phyloP scores from a whole-genome alignment of 495 filamentous ascomycete species.

The Lasiosphaeria hispida region DNA sequence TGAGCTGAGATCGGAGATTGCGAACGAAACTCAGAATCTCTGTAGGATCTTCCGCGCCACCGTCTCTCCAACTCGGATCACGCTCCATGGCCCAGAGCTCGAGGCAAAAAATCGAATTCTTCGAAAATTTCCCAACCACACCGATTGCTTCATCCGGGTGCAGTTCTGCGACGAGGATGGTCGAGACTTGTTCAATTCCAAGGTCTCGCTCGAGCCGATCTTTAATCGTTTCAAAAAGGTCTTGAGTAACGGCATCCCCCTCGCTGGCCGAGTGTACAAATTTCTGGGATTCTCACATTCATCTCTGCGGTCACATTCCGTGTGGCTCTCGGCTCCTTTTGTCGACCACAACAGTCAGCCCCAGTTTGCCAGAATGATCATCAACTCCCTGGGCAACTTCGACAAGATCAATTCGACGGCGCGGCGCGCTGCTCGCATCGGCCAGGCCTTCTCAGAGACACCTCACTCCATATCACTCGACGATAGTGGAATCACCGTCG shows the following conservation, averaged over 20 bases:
- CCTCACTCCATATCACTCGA: slow-evolving; percentile 48
- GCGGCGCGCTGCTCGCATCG: slow-evolving; percentile 76
- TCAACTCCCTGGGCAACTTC: slow-evolving; percentile 65
- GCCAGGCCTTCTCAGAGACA: slow-evolving; percentile 81
- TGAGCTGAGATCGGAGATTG: slow-evolving; percentile 24
- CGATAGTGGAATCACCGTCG: slow-evolving; percentile 31
- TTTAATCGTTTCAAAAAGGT: slow-evolving; percentile 60
- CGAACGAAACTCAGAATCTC: slow-evolving; percentile 23
- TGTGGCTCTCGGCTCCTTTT: slow-evolving; percentile 76
- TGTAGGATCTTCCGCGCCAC: slow-evolving; percentile 55
- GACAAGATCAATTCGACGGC: slow-evolving; percentile 61
- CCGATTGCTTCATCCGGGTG: slow-evolving; percentile 67
- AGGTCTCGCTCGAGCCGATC: slow-evolving; percentile 52
- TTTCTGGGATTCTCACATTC: slow-evolving; percentile 85
- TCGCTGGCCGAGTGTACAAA: slow-evolving; percentile 61
- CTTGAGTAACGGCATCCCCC: slow-evolving; percentile 53
- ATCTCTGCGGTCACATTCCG: slow-evolving; percentile 63
- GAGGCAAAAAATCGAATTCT: slow-evolving; percentile 74
- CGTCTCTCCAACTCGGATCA: slow-evolving; percentile 68
- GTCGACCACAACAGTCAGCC: slow-evolving; percentile 38
- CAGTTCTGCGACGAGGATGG: slow-evolving; percentile 69
- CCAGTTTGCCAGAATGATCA: slow-evolving; percentile 49
- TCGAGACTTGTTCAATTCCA: slow-evolving; percentile 55
- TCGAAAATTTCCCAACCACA: slow-evolving; percentile 61
- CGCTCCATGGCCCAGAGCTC: slow-evolving; percentile 65